Evolutionary conservation across 2,329 filamentous ascomycete species (phyloP).

Genomic region (Capronia epimyces): DNA sequence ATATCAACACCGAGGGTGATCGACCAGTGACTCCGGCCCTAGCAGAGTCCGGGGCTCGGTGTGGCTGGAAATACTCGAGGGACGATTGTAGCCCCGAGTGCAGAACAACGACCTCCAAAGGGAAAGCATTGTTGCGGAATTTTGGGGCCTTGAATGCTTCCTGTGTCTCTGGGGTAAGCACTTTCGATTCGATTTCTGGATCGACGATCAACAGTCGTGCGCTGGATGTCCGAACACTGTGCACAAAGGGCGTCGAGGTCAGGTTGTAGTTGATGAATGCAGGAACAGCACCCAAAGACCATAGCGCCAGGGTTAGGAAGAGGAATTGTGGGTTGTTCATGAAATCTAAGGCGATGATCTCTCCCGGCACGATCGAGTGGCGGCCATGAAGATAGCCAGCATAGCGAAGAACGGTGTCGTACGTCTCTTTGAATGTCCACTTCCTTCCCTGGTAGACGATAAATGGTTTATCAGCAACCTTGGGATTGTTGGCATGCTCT

Average conservation of each 20-base stretch:
- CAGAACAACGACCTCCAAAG: slow-evolving; percentile 58
- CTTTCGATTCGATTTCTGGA: slow-evolving; percentile 52
- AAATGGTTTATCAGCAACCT: slow-evolving; percentile 48
- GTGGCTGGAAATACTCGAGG: slow-evolving; percentile 35
- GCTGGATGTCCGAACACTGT: slow-evolving; percentile 66
- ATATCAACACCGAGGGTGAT: slow-evolving; percentile 70
- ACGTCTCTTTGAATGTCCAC: slow-evolving; percentile 71
- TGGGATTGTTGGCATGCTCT: slow-evolving; percentile 54
- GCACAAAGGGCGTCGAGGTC: slow-evolving; percentile 61
- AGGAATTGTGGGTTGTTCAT: slow-evolving; percentile 75
- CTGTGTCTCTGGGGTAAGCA: slow-evolving; percentile 42
- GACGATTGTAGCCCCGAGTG: slow-evolving; percentile 52
- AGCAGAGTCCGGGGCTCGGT: slow-evolving; percentile 55
- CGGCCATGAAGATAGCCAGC: slow-evolving; percentile 66
- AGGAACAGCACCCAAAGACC: slow-evolving; percentile 75
- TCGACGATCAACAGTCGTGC: slow-evolving; percentile 67
- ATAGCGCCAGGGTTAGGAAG: slow-evolving; percentile 70
- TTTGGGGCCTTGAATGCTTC: slow-evolving; percentile 37
- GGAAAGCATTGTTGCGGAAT: slow-evolving; percentile 37
- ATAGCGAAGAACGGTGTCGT: slow-evolving; percentile 65
- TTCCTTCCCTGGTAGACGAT: slow-evolving; percentile 63
- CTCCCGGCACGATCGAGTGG: slow-evolving; percentile 59
- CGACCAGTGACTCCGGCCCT: slow-evolving; percentile 48
- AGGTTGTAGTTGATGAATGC: slow-evolving; percentile 86
- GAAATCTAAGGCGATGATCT: slow-evolving; percentile 75